Conservation (phyloP, 192 early-diverging fungal genomes). For the Mortierella claussenii region DNA sequence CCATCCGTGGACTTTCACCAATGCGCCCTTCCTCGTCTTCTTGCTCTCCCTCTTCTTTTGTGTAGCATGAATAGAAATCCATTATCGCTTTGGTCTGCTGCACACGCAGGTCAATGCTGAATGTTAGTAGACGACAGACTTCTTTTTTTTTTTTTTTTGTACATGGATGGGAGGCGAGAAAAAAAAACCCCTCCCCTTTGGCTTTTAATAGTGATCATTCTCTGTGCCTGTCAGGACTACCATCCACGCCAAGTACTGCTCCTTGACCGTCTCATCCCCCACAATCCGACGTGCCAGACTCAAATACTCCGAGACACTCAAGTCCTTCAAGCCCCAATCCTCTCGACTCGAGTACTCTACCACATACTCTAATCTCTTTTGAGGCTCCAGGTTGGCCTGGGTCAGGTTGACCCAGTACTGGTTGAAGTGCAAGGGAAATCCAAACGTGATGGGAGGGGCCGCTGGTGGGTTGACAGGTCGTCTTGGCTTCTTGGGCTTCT, state of each 20-base stretch:
- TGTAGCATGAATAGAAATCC: no score
- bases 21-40: no score
- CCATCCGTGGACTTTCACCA: no score
- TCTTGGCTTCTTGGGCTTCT: constrained; percentile 42
- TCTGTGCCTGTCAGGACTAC: constrained; percentile 41
- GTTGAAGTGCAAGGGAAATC: constrained; percentile 49
- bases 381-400: constrained; percentile 34
- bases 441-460: constrained; percentile 38
- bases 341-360: constrained; percentile 62
- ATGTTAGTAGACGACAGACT: no score
- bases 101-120: no score
- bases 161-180: no score
- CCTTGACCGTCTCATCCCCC: background rate
- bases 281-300: constrained; percentile 53
- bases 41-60: no score
- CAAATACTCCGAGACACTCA: constrained; percentile 58
- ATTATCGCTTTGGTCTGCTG: no score
- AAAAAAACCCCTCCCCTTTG: no score
- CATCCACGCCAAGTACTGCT: constrained; percentile 41
- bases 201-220: constrained; percentile 30
- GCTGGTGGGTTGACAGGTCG: constrained; percentile 24
- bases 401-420: constrained; percentile 59
- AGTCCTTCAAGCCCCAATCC: constrained; percentile 58
- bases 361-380: constrained; percentile 40
- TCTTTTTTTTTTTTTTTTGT: constrained; percentile 6